Conservation (phyloP, 257 asterid genomes). For the Gentiana macrophylla region DNA sequence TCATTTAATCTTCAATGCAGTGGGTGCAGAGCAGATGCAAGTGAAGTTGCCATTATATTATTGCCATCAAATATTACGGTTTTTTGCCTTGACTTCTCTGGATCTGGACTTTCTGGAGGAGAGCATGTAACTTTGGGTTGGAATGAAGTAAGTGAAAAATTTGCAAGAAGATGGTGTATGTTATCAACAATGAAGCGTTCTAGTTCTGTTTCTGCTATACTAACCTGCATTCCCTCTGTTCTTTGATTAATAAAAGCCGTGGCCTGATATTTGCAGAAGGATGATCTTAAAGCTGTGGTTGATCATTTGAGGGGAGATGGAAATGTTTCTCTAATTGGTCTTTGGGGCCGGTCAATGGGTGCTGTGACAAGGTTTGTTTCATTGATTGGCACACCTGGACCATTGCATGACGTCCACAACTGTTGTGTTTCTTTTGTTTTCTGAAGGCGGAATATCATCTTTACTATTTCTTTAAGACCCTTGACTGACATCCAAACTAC, state of each 20-base stretch:
- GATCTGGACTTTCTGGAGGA: slow-evolving; percentile 96
- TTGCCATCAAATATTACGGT: slow-evolving; percentile 81
- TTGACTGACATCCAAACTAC: too few relatives aligned
- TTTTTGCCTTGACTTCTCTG: slow-evolving; percentile 87
- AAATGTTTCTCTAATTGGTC: slow-evolving; percentile 73
- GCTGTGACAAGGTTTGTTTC: slow-evolving; percentile 68
- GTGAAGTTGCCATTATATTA: slow-evolving; percentile 94
- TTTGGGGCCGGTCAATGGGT: slow-evolving; percentile 99
- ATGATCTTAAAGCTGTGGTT: slow-evolving; percentile 82
- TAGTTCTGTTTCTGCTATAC: background rate
- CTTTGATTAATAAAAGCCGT: slow-evolving; percentile 7
- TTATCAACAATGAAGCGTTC: too few relatives aligned
- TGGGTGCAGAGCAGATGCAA: slow-evolving; percentile 95
- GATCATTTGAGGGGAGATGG: slow-evolving; percentile 70
- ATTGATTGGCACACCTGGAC: background rate
- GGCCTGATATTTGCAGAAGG: slow-evolving; percentile 50
- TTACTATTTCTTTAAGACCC: too few relatives aligned
- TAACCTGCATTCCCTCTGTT: background rate
- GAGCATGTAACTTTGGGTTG: slow-evolving; percentile 90
- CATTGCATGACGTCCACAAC: too few relatives aligned
- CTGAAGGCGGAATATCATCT: background rate
- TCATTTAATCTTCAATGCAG: slow-evolving; percentile 29
- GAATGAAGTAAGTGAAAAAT: slow-evolving; percentile 66
- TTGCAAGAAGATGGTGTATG: background rate
- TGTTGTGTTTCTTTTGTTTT: background rate